Percentiles rank a stretch among this genome's conserved stretches.
Evolutionary conservation across 176 grass and related monocot genomes (phyloP).

Genomic region (Leersia perrieri): DNA sequence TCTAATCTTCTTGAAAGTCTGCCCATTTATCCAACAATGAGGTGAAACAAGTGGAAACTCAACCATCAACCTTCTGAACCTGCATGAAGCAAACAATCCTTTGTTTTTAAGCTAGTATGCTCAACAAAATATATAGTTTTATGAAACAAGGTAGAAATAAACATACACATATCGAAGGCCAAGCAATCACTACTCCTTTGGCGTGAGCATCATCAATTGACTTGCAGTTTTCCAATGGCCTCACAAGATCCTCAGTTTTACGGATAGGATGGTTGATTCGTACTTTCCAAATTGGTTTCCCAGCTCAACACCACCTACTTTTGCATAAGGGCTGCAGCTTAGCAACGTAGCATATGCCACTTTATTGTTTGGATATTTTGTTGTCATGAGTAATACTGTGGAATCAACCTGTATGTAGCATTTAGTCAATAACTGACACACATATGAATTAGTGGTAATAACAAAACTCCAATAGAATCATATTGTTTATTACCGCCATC

Average conservation of each 20-base stretch:
- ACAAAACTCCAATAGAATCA: no score
- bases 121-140: not conserved
- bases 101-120: no score
- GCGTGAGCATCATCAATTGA: not conserved
- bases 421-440: not conserved
- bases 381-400: not conserved
- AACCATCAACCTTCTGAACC: not conserved
- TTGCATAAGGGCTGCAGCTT: not conserved
- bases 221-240: not conserved
- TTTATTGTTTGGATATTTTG: not conserved
- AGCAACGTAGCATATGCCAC: not conserved
- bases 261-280: not conserved
- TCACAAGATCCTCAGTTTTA: not conserved
- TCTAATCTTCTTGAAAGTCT: not conserved
- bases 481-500: no score
- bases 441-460: no score
- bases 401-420: not conserved
- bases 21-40: no score
- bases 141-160: not conserved
- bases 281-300: not conserved
- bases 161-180: not conserved
- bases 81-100: not conserved
- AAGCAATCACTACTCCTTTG: not conserved
- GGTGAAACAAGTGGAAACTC: not conserved
- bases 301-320: not conserved